These are phyloP conservation scores for Diaporthe helianthi DNA, from an alignment of 2,329 filamentous ascomycete species.

Conservation along the genomic window DNA sequence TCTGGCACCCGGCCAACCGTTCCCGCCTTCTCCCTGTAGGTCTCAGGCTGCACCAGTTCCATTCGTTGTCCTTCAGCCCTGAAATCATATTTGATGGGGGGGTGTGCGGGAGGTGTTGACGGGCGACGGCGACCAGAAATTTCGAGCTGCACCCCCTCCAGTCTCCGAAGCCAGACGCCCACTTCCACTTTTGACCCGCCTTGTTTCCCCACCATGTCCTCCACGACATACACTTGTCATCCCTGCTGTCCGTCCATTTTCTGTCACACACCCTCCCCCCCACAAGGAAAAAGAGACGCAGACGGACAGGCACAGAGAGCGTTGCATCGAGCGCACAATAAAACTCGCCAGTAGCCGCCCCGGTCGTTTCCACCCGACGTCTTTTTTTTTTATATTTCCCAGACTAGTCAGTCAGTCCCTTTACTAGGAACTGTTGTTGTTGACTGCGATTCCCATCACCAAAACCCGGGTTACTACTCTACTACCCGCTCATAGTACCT, in stretches of 20 bases:
- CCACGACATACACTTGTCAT: slow-evolving; percentile 2
- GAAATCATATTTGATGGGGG: background rate
- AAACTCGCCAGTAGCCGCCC: slow-evolving; percentile 32
- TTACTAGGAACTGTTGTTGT: background rate
- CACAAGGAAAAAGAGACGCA: background rate
- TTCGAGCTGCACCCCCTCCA: slow-evolving; percentile 1
- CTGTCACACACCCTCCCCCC: slow-evolving; percentile 10
- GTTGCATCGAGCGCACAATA: slow-evolving; percentile 31
- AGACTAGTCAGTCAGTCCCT: background rate
- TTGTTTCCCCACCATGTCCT: slow-evolving; percentile 10
- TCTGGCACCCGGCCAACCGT: slow-evolving; percentile 25
- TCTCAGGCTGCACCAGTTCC: slow-evolving; percentile 6
- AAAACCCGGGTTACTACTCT: background rate
- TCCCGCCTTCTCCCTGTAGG: slow-evolving; percentile 8
- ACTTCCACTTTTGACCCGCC: slow-evolving; percentile 13
- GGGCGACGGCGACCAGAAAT: background rate
- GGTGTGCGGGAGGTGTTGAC: background rate
- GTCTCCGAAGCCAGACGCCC: background rate
- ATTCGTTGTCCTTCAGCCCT: slow-evolving; percentile 29
- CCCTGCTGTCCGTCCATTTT: slow-evolving; percentile 11
- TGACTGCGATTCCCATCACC: background rate
- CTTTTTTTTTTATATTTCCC: background rate
- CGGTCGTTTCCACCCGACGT: slow-evolving; percentile 19
- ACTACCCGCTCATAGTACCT: background rate
- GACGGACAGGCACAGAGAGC: slow-evolving; percentile 5